Evolutionary conservation across 768 basidiomycete species (phyloP), one percentile per base, ranked within the genome.

Genomic region (Pisolithus microcarpus): DNA sequence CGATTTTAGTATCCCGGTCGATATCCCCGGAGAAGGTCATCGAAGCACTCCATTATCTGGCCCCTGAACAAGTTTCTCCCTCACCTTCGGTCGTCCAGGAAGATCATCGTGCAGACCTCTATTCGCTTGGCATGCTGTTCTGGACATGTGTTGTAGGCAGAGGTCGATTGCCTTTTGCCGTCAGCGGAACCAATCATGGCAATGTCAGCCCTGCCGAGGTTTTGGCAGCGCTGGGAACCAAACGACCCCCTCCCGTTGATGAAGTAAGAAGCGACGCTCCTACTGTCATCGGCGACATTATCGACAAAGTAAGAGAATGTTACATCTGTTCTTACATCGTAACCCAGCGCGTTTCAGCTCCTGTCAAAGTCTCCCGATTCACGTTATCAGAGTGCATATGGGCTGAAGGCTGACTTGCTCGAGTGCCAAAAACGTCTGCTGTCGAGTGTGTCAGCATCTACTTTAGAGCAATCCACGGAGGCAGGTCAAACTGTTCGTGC

Each of bases 41-140:
- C 65, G 85, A 87, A 66, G 84, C 83, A 2, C 66, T 87, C 5
- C 85, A 81, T 62, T 88, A 85, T 59, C 75, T 87, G 31, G 82
- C 84, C 6, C 86, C 86, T 15, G 85, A 87, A 61, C 85, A 88
- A 64, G 86, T 84, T 1, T 84, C 84, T 8, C 80, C 83, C 58
- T 34, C 30, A 21, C 80, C 81, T 54, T 84, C 85, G 62, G 83
- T 81, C 5, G 80, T 80, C 65, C 74, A 77, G 2, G 84, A 85
- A 57, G 85, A 88, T 59, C 82, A 85, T 56, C 65, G 84, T 52
- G 85, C 86, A 11, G 86, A 88, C 64, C 65, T 88, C 26, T 87
- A 88, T 61, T 82, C 84, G 0, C 72, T 87, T 7, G 86, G 86
- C 2, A 78, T 85, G 51, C 62, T 85, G 57, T 85, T 85, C 61